Percentiles rank a stretch among this genome's conserved stretches.
Conservation (phyloP, 2,329 filamentous ascomycete species). For the Hypomyces rosellus region DNA sequence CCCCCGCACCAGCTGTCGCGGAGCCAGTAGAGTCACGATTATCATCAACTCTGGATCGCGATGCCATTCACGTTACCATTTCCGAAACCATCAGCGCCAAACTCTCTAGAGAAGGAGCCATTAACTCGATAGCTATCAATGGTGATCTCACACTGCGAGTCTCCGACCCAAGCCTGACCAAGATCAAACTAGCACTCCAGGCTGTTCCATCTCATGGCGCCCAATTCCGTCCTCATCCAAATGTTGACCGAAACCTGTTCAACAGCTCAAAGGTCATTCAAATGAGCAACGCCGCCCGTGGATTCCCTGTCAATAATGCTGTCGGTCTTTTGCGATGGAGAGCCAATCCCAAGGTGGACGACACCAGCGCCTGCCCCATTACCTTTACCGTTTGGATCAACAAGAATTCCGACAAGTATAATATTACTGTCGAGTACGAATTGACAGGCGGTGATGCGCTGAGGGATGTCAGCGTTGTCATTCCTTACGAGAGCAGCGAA, state of each 20-base stretch:
- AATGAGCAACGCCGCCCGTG: conserved; percentile 78
- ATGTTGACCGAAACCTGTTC: conserved; percentile 87
- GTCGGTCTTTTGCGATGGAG: conserved; percentile 94
- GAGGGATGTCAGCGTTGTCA: conserved; percentile 77
- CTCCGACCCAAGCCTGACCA: conserved; percentile 79
- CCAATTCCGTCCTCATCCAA: conserved; percentile 92
- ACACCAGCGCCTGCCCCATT: conserved; percentile 76
- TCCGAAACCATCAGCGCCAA: conserved; percentile 87
- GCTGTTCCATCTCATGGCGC: conserved; percentile 74
- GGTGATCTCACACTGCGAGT: conserved; percentile 91
- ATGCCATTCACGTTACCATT: conserved; percentile 82
- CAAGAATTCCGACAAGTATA: conserved; percentile 75
- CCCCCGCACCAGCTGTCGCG: conserved; percentile 46
- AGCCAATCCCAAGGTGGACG: conserved; percentile 72
- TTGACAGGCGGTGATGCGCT: conserved; percentile 73
- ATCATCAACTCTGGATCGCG: conserved; percentile 67
- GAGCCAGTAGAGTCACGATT: conserved; percentile 48
- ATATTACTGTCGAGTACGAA: conserved; percentile 93
- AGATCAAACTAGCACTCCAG: conserved; percentile 77
- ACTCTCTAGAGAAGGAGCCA: conserved; percentile 76
- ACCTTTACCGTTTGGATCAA: conserved; percentile 98
- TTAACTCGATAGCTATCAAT: conserved; percentile 82
- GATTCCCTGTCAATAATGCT: conserved; percentile 90
- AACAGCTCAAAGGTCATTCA: conserved; percentile 78
- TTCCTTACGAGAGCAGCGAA: conserved; percentile 80